A percentile compares a stretch with the other conserved stretches of the same genome.
Conservation (phyloP, 495 filamentous ascomycete species). For the Annulohypoxylon nitens region DNA sequence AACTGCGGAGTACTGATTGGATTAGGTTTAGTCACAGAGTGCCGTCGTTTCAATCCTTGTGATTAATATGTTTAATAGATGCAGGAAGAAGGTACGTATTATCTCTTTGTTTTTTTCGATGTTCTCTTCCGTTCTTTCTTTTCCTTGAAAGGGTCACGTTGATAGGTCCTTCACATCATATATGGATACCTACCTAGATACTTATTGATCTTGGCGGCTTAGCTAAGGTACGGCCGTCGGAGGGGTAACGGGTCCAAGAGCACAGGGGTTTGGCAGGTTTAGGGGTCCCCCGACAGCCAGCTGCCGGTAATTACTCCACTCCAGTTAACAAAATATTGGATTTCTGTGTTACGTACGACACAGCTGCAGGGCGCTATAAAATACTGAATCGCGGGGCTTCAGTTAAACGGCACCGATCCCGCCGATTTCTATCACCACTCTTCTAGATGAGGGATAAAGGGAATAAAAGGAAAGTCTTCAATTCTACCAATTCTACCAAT, state of each 20-base stretch:
- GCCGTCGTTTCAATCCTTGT: constrained; percentile 13
- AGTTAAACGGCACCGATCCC: background rate
- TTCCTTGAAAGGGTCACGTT: background rate
- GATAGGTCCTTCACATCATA: constrained; percentile 2
- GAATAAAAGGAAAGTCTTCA: constrained; percentile 28
- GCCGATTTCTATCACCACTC: background rate
- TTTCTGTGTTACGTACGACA: background rate
- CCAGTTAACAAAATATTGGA: background rate
- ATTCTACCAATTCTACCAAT: background rate
- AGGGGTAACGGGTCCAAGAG: constrained; percentile 26
- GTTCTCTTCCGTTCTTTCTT: background rate
- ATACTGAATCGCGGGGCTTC: constrained; percentile 15
- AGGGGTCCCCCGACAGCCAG: constrained; percentile 13
- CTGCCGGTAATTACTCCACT: constrained; percentile 4
- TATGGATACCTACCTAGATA: background rate
- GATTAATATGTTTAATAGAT: background rate
- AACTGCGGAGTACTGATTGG: constrained; percentile 9
- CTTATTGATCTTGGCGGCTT: background rate
- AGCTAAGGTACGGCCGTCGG: constrained; percentile 36
- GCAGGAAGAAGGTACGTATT: constrained; percentile 15
- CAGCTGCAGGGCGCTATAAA: background rate
- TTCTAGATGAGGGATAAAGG: constrained; percentile 36
- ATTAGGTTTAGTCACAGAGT: constrained; percentile 18
- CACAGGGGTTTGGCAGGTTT: background rate
- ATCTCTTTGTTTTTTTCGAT: constrained; percentile 27